Evolutionary conservation across 2,329 filamentous ascomycete genomes (phyloP).

Genomic region (Penicillium crustosum): DNA sequence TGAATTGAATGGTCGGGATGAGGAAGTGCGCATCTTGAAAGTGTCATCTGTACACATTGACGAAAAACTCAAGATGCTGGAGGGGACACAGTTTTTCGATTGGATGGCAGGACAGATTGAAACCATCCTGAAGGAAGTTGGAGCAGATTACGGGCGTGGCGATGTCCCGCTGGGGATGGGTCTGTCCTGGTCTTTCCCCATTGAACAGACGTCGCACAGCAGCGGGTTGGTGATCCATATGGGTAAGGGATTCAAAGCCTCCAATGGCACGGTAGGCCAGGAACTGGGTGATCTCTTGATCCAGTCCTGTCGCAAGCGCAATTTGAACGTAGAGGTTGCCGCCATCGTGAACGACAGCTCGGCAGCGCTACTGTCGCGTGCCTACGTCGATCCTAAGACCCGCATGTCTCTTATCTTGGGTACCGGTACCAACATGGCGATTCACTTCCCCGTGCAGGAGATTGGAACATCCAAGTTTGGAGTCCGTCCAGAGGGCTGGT

Average conservation of each 20-base stretch:
- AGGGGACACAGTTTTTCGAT: conserved; percentile 61
- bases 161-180: conserved; percentile 55
- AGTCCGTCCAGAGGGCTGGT: conserved; percentile 54
- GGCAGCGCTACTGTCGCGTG: conserved; percentile 61
- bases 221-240: conserved; percentile 60
- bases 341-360: conserved; percentile 66
- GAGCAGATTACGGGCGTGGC: conserved; percentile 42
- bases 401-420: conserved; percentile 65
- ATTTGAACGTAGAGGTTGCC: conserved; percentile 59
- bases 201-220: conserved; percentile 62
- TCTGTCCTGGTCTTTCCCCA: conserved; percentile 65
- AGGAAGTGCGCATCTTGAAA: conserved; percentile 55
- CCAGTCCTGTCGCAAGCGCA: conserved; percentile 55
- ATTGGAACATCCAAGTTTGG: conserved; percentile 59
- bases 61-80: conserved; percentile 54
- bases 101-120: conserved; percentile 65
- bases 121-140: conserved; percentile 49
- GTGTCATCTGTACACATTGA: conserved; percentile 59
- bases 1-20: conserved; percentile 51
- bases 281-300: conserved; percentile 62
- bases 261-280: conserved; percentile 58
- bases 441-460: conserved; percentile 58
- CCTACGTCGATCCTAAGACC: conserved; percentile 60
- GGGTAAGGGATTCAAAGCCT: conserved; percentile 65
- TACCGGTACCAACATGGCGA: conserved; percentile 65